Percentiles rank a stretch among this genome's conserved stretches.
phyloP scores from a whole-genome alignment of 192 early-diverging fungal species.

The Umbelopsis isabellina region DNA sequence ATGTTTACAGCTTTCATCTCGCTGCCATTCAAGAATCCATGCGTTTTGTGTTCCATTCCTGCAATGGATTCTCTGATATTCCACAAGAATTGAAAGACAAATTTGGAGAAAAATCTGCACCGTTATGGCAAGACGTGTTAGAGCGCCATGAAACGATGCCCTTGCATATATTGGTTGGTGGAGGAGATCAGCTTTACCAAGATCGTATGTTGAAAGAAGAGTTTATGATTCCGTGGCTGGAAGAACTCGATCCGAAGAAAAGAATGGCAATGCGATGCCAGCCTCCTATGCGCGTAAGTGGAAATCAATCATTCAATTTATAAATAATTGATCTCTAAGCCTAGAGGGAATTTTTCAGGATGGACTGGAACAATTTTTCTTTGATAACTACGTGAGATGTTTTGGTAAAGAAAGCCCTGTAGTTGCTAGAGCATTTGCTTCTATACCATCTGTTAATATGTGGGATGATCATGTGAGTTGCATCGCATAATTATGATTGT shows the following conservation, averaged over 20 bases:
- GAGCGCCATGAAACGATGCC: conserved; percentile 60
- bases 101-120: conserved; percentile 49
- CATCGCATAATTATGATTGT: neutral
- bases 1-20: conserved; percentile 47
- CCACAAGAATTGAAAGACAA: conserved; percentile 46
- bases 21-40: conserved; percentile 54
- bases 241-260: conserved; percentile 36
- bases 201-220: conserved; percentile 60
- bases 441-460: conserved; percentile 76
- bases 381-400: conserved; percentile 32
- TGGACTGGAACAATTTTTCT: conserved; percentile 40
- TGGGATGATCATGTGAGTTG: conserved; percentile 79
- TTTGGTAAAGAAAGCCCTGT: conserved; percentile 37
- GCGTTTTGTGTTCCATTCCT: conserved; percentile 71
- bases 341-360: neutral
- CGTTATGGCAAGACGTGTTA: conserved; percentile 71
- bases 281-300: conserved; percentile 21
- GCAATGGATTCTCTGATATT: conserved; percentile 73
- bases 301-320: neutral
- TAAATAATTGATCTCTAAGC: neutral
- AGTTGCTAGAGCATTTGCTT: conserved; percentile 70
- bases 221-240: conserved; percentile 64
- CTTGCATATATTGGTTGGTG: conserved; percentile 74
- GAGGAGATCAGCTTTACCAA: conserved; percentile 76
- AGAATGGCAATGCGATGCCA: conserved; percentile 29